phyloP scores from a whole-genome alignment of 1,139 yeast genomes.

The Suzukiozyma palmioleophila region DNA sequence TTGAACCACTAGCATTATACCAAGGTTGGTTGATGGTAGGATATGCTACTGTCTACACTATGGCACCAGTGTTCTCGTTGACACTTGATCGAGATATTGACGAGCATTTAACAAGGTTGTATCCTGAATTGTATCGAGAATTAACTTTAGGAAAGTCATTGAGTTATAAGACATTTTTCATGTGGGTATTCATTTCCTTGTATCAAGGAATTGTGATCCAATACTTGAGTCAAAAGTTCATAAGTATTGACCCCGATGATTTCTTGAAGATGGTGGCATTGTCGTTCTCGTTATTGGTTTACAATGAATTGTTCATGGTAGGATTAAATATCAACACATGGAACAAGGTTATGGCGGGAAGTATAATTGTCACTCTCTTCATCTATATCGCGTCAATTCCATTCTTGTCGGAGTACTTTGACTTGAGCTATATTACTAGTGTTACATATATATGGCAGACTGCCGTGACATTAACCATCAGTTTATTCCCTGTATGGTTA shows the following conservation, averaged over 20 bases:
- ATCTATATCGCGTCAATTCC: conserved; percentile 76
- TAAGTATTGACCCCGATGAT: conserved; percentile 50
- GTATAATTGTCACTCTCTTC: conserved; percentile 67
- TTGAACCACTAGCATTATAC: conserved; percentile 90
- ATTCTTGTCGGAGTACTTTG: conserved; percentile 78
- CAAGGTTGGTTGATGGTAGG: conserved; percentile 99
- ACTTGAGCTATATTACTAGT: conserved; percentile 57
- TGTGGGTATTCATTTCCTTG: conserved; percentile 84
- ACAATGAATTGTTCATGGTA: conserved; percentile 91
- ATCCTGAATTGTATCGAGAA: conserved; percentile 94
- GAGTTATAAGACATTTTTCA: conserved; percentile 81
- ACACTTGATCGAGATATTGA: conserved; percentile 90
- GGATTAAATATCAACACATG: conserved; percentile 88
- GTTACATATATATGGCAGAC: conserved; percentile 68
- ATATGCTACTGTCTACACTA: conserved; percentile 92
- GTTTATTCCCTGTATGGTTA: conserved; percentile 88
- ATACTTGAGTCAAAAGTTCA: conserved; percentile 69
- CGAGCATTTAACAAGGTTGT: conserved; percentile 80
- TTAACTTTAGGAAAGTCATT: conserved; percentile 83
- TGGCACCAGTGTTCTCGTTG: conserved; percentile 96
- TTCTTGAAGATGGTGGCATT: conserved; percentile 81
- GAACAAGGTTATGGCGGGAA: conserved; percentile 72
- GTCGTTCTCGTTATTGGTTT: conserved; percentile 72
- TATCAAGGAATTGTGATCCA: conserved; percentile 87
- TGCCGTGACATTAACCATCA: conserved; percentile 57